A percentile compares a stretch with the other conserved stretches of the same genome.
Conservation (phyloP, 1,139 yeast genomes). For the Hemisphaericaspora subhashii region DNA sequence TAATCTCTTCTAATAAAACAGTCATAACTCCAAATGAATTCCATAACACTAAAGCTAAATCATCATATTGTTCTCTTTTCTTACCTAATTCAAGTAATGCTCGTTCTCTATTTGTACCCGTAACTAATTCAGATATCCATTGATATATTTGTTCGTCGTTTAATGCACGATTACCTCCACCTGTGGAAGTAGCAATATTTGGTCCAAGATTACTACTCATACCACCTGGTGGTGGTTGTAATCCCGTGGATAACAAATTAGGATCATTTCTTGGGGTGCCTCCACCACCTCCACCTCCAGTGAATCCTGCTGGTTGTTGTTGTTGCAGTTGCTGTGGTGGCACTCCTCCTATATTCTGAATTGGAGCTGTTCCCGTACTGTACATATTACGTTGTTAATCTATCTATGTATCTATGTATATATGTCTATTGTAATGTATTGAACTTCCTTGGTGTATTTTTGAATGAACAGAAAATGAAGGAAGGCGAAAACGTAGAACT, state of each 20-base stretch:
- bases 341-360: conserved; percentile 1
- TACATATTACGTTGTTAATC: not conserved
- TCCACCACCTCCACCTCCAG: too few species aligned
- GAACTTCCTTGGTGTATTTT: too few species aligned
- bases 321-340: not conserved
- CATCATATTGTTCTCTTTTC: conserved; percentile 92
- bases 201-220: not conserved
- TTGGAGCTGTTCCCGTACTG: not conserved
- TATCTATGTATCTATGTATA: not conserved
- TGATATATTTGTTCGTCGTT: conserved; percentile 86
- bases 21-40: conserved; percentile 97
- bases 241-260: not conserved
- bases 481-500: too few species aligned
- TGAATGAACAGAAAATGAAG: not conserved
- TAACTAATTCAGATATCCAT: conserved; percentile 87
- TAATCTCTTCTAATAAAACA: conserved; percentile 82
- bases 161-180: conserved; percentile 40
- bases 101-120: conserved; percentile 89
- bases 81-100: conserved; percentile 90
- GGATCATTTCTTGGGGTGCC: not conserved
- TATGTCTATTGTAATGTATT: too few species aligned
- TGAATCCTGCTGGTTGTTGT: too few species aligned
- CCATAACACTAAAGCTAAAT: conserved; percentile 91
- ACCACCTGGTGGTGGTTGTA: not conserved
- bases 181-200: not conserved